Evolutionary conservation across 1,284 basidiomycete species (phyloP).

Genomic region (Ganoderma resinaceum): DNA sequence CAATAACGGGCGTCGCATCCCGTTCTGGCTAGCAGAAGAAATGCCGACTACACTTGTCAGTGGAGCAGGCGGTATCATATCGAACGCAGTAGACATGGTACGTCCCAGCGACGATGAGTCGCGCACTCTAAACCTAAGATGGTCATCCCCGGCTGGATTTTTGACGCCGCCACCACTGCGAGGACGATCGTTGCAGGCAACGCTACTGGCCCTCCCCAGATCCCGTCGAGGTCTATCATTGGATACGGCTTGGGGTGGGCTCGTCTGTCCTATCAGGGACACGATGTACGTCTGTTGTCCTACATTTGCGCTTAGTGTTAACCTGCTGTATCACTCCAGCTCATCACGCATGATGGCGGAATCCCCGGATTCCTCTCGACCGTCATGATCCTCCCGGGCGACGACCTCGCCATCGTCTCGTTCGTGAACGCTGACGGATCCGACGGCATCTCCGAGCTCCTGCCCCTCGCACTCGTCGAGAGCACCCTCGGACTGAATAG

Average conservation of each 20-base stretch:
- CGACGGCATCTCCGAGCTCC: conserved; percentile 33
- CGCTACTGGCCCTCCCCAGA: neutral
- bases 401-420: conserved; percentile 48
- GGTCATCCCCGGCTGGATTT: neutral
- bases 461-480: conserved; percentile 34
- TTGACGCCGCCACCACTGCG: neutral
- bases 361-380: conserved; percentile 46
- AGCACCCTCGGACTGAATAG: conserved; percentile 23
- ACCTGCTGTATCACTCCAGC: conserved; percentile 23
- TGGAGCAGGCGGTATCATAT: conserved; percentile 42
- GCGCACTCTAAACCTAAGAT: neutral
- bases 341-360: conserved; percentile 32
- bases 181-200: neutral
- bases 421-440: conserved; percentile 50
- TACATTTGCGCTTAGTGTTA: too few relatives aligned
- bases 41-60: conserved; percentile 27
- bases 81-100: conserved; percentile 39
- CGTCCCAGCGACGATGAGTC: neutral
- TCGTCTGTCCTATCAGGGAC: conserved; percentile 23
- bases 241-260: conserved; percentile 40
- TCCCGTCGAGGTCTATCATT: conserved; percentile 21
- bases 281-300: conserved; percentile 26
- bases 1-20: conserved; percentile 2
- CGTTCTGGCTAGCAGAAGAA: conserved; percentile 1
- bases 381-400: conserved; percentile 37